These are phyloP conservation scores for Jaapia argillacea DNA, from an alignment of 768 basidiomycete genomes.

Conservation along the genomic window DNA sequence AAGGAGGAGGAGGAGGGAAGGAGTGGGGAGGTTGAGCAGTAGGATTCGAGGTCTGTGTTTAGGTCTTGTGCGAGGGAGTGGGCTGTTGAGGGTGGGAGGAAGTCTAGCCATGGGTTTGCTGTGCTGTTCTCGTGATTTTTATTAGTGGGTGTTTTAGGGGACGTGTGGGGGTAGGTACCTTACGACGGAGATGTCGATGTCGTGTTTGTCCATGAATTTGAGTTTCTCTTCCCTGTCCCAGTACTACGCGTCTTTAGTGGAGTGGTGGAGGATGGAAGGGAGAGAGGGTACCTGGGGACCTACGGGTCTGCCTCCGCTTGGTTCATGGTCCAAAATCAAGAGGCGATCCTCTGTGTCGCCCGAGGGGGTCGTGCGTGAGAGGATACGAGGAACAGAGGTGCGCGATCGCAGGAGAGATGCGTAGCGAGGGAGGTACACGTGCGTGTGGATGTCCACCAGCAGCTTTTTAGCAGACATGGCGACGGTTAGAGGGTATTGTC, in stretches of 20 bases:
- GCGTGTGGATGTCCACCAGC: constrained; percentile 78
- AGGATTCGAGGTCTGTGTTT: constrained; percentile 70
- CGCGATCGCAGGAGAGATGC: constrained; percentile 59
- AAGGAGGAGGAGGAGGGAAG: constrained; percentile 27
- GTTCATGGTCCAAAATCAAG: constrained; percentile 72
- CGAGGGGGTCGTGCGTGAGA: constrained; percentile 33
- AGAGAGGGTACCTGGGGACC: constrained; percentile 50
- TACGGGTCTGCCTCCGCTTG: constrained; percentile 70
- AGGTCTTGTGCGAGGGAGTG: constrained; percentile 55
- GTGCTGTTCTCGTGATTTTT: no score
- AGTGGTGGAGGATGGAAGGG: not conserved
- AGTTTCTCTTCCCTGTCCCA: constrained; percentile 76
- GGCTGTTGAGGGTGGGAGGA: constrained; percentile 62
- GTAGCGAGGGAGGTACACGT: constrained; percentile 78
- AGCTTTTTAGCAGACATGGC: constrained; percentile 14
- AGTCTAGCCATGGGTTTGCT: constrained; percentile 91
- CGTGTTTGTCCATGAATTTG: constrained; percentile 77
- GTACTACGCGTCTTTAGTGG: constrained; percentile 30
- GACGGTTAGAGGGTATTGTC: no score
- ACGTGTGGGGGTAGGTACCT: constrained; percentile 34
- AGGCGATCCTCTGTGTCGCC: constrained; percentile 52
- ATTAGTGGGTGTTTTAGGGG: no score
- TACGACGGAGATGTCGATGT: constrained; percentile 70
- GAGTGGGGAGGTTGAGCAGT: constrained; percentile 58
- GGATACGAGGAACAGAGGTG: constrained; percentile 55